phyloP scores from a whole-genome alignment of 345 rosid genomes.

The Rubroshorea leprosula region DNA sequence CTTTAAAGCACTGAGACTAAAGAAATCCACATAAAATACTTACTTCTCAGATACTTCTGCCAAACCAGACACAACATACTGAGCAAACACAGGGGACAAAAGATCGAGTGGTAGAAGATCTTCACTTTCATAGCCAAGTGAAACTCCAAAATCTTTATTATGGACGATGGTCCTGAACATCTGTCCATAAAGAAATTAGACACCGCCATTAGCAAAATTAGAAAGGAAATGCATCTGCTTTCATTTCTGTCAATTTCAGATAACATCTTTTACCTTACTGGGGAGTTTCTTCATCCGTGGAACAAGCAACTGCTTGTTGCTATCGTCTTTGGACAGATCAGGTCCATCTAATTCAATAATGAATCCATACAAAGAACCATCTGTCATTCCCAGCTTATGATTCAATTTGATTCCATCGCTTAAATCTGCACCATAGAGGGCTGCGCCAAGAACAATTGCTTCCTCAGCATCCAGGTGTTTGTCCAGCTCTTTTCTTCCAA shows the following conservation, averaged over 20 bases:
- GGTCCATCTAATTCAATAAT: constrained; percentile 75
- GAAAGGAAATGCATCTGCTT: constrained; percentile 6
- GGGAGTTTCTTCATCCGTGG: constrained; percentile 96
- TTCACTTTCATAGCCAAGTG: constrained; percentile 72
- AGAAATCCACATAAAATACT: constrained; percentile 23
- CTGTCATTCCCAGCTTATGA: constrained; percentile 89
- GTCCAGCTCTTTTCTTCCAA: constrained; percentile 85
- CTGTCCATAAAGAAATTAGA: constrained; percentile 37
- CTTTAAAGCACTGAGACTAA: neutral
- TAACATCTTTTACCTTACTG: constrained; percentile 63
- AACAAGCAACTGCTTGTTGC: constrained; percentile 64
- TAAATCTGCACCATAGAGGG: constrained; percentile 93
- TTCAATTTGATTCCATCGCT: constrained; percentile 98
- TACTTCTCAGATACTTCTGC: constrained; percentile 79
- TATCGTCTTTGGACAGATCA: constrained; percentile 60
- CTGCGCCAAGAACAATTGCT: constrained; percentile 89
- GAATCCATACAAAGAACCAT: constrained; percentile 88
- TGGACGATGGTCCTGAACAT: constrained; percentile 78
- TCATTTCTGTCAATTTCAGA: neutral
- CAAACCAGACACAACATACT: constrained; percentile 78
- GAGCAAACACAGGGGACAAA: constrained; percentile 64
- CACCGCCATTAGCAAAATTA: constrained; percentile 15
- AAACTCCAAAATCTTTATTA: constrained; percentile 83
- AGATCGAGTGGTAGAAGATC: constrained; percentile 75
- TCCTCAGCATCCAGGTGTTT: constrained; percentile 99